A percentile compares a stretch with the other conserved stretches of the same genome.
Evolutionary conservation across 495 filamentous ascomycete species (phyloP).

Genomic region (Trichocladium antarcticum): DNA sequence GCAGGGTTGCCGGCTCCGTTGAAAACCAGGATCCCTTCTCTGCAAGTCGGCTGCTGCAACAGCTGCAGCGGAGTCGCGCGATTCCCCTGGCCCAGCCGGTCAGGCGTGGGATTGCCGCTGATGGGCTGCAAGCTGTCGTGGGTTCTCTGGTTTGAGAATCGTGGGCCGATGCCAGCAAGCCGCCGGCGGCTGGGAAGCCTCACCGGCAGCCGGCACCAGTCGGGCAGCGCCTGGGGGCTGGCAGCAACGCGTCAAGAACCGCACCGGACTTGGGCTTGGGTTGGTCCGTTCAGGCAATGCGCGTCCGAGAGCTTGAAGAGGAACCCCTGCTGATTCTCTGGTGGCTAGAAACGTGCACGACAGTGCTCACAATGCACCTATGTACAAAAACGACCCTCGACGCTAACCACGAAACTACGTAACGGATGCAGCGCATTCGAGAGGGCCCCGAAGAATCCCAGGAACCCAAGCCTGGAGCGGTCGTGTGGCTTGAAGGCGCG

Average conservation of each 20-base stretch:
- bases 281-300: too few species aligned
- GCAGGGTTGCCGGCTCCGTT: constrained; percentile 10
- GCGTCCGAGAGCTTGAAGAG: too few species aligned
- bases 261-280: neutral
- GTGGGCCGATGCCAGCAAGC: neutral
- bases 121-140: constrained; percentile 7
- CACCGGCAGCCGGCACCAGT: constrained; percentile 1
- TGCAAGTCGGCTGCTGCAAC: constrained; percentile 4
- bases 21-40: constrained; percentile 13
- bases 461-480: neutral
- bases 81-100: too few species aligned
- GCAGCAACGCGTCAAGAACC: constrained; percentile 10
- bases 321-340: too few species aligned
- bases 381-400: neutral
- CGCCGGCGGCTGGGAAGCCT: neutral
- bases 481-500: constrained; percentile 2
- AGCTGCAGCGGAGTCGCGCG: neutral
- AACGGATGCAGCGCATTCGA: neutral
- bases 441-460: neutral
- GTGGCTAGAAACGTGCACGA: too few species aligned
- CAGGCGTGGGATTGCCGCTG: neutral
- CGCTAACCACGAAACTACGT: neutral
- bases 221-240: constrained; percentile 3
- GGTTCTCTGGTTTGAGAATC: constrained; percentile 1
- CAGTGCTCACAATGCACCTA: neutral